A percentile compares a stretch with the other conserved stretches of the same genome.
Conservation (phyloP, 257 asterid genomes). For the Petunia axillaris region DNA sequence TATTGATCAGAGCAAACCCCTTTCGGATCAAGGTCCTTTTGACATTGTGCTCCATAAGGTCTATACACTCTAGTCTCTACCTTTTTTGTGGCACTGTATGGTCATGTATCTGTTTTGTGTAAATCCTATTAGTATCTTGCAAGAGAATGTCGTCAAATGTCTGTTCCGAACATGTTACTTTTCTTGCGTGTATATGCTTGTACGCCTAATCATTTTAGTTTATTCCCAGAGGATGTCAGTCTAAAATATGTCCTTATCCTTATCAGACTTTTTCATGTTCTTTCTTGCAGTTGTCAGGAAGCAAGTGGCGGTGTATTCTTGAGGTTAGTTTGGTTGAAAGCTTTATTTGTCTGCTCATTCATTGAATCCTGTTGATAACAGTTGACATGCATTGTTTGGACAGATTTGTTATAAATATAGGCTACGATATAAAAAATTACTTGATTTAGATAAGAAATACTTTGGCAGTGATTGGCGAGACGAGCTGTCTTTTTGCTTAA, state of each 20-base stretch:
- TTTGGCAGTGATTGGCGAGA: conserved; percentile 37
- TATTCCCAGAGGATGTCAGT: neutral
- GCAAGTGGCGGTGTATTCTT: conserved; percentile 78
- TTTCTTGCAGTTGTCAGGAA: conserved; percentile 74
- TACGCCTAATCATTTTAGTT: neutral
- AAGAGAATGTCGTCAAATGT: neutral
- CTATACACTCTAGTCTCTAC: conserved; percentile 22
- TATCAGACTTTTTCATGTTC: conserved; percentile 12
- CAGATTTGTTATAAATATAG: conserved; percentile 19
- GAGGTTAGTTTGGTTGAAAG: conserved; percentile 68
- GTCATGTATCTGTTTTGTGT: neutral
- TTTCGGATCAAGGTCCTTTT: conserved; percentile 95
- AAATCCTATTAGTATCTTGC: no score
- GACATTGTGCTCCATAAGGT: conserved; percentile 95
- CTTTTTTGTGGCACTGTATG: no score
- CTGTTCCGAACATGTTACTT: neutral
- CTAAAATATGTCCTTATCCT: neutral
- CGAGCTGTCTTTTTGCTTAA: conserved; percentile 38
- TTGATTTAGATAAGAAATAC: conserved; percentile 38
- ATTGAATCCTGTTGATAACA: neutral
- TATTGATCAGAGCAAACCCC: conserved; percentile 78
- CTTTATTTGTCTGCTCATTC: conserved; percentile 22
- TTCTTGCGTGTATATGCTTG: neutral
- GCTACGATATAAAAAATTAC: conserved; percentile 28
- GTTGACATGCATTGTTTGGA: neutral